A percentile compares a stretch with the other conserved stretches of the same genome.
These are phyloP conservation scores for Margaritispora aquatica DNA, from an alignment of 495 filamentous ascomycete genomes.

Conservation along the genomic window DNA sequence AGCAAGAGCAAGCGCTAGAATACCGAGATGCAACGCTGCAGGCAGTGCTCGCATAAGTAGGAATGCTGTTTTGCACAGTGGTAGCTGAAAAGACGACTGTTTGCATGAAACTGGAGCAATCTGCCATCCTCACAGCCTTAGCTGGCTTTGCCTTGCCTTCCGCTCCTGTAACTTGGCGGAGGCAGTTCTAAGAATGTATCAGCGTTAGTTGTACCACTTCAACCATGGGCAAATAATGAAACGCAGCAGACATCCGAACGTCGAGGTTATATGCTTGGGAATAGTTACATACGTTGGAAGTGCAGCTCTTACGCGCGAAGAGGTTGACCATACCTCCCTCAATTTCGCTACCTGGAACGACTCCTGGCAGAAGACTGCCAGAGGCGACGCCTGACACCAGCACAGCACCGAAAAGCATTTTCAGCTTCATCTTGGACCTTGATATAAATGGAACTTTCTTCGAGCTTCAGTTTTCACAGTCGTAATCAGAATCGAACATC, in stretches of 20 bases:
- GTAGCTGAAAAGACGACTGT: background rate
- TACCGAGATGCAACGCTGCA: background rate
- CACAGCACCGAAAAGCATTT: background rate
- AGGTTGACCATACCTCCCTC: background rate
- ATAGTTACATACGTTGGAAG: background rate
- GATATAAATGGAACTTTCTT: background rate
- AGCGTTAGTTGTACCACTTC: background rate
- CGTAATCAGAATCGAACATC: background rate
- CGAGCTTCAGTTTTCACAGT: background rate
- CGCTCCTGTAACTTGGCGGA: background rate
- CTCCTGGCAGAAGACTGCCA: background rate
- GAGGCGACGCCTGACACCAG: background rate
- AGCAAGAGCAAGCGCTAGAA: conserved; percentile 1
- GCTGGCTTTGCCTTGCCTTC: background rate
- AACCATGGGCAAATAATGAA: background rate
- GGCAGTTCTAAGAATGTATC: background rate
- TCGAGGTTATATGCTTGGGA: background rate
- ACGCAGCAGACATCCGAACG: background rate
- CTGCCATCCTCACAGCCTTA: background rate
- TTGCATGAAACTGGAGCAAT: background rate
- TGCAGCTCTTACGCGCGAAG: background rate
- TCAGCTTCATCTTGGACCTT: background rate
- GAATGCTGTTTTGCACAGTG: background rate
- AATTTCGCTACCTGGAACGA: background rate
- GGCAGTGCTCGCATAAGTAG: background rate